Conservation (phyloP, 2,329 filamentous ascomycete genomes). For the Penicillium olsonii region DNA sequence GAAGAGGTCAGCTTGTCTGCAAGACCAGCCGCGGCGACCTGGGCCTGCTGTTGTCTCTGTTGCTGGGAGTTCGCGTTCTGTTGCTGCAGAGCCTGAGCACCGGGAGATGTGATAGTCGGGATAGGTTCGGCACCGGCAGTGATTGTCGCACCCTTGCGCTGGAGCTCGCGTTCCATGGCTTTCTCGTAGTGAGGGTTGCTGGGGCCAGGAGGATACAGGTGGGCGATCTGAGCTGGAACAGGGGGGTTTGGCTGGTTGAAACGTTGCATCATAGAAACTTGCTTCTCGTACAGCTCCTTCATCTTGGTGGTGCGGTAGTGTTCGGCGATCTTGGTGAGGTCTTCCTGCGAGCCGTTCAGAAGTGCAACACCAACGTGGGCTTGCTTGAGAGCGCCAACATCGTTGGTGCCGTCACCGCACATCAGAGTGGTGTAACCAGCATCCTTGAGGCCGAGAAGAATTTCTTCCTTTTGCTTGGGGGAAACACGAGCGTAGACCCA, state of each 20-base stretch:
- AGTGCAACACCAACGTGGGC: slow-evolving; percentile 96
- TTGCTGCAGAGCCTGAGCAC: slow-evolving; percentile 61
- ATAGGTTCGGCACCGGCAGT: slow-evolving; percentile 55
- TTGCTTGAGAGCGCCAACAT: slow-evolving; percentile 96
- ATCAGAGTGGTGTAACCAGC: slow-evolving; percentile 97
- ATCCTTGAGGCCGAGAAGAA: slow-evolving; percentile 92
- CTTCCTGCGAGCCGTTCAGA: slow-evolving; percentile 89
- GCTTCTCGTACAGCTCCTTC: slow-evolving; percentile 99
- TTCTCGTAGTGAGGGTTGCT: slow-evolving; percentile 92
- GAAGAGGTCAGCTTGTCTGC: slow-evolving; percentile 82
- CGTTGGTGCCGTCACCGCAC: slow-evolving; percentile 98
- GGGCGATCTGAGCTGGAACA: slow-evolving; percentile 86
- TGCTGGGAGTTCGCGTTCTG: slow-evolving; percentile 54
- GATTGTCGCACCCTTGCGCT: slow-evolving; percentile 70
- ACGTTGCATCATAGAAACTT: slow-evolving; percentile 83
- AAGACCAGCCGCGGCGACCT: slow-evolving; percentile 72
- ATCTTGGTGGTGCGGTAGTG: slow-evolving; percentile 94
- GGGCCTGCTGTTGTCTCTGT: slow-evolving; percentile 57
- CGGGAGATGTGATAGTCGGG: slow-evolving; percentile 68
- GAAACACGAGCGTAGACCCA: slow-evolving; percentile 99
- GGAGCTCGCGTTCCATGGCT: slow-evolving; percentile 82
- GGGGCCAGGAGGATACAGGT: slow-evolving; percentile 88
- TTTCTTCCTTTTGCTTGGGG: slow-evolving; percentile 98
- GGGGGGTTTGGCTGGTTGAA: slow-evolving; percentile 95
- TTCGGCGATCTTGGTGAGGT: slow-evolving; percentile 87